A percentile compares a stretch with the other conserved stretches of the same genome.
phyloP scores from a whole-genome alignment of 2,329 filamentous ascomycete species.

The Alternaria sp. region DNA sequence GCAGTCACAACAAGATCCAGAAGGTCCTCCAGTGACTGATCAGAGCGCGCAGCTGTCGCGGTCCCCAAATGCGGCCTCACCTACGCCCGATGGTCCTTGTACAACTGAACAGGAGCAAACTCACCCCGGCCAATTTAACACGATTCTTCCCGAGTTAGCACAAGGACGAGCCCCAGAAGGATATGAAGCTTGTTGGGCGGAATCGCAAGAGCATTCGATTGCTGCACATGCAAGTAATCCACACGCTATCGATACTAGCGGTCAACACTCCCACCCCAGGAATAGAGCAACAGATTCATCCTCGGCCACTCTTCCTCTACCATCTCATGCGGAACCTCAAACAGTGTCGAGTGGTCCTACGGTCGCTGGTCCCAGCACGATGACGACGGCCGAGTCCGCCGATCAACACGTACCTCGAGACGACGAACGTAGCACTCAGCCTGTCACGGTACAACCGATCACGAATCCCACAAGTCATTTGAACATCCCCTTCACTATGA shows the following conservation, averaged over 20 bases:
- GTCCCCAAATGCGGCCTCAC: neutral
- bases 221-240: neutral
- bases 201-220: neutral
- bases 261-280: neutral
- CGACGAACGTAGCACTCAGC: neutral
- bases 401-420: neutral
- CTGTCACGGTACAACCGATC: fast-evolving
- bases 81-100: neutral
- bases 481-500: neutral
- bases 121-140: neutral
- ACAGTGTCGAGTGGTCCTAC: neutral
- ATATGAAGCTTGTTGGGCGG: neutral
- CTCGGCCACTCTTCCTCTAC: neutral
- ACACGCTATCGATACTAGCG: neutral
- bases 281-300: neutral
- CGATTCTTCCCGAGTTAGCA: neutral
- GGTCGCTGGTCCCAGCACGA: neutral
- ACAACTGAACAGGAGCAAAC: neutral
- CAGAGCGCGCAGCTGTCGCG: neutral
- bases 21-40: neutral
- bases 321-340: neutral
- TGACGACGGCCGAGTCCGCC: neutral
- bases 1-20: neutral
- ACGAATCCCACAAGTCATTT: fast-evolving
- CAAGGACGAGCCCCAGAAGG: neutral